Base-by-base conservation (phyloP, 805 yeast species). In the Cyberlindnera subsufficiens region DNA sequence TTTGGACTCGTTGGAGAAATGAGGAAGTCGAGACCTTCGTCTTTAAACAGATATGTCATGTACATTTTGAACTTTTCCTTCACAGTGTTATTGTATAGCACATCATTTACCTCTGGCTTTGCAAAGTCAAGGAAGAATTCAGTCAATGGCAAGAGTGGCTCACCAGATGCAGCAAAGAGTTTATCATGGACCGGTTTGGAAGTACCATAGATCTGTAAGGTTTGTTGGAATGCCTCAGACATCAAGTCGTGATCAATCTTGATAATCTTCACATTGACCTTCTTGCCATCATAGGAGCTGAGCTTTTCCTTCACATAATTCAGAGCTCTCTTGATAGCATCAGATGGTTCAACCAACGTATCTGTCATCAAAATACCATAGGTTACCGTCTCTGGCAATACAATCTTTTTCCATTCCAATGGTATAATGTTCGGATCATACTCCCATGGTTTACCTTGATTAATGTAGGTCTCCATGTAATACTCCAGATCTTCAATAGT, bases 1-100 rank as follows among this genome's bases (percentile, higher is more conserved):
- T 82, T 82, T 44, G 76, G 75, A 58, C 77, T 77, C 7, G 80
- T 71, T 42, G 91, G 90, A 43, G 81, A 71, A 37, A 85, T 62
- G 46, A 85, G 72, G 58, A 83, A 76, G 56, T 85, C 91, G 35
- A 83, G 66, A 38, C 72, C 71, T 54, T 77, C 69, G 33, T 77
- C 66, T 45, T 74, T 69, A 56, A 82, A 69, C 58, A 65, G 70
- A 43, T 73, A 69, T 40, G 71, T 69, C 60, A 82, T 80, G 51
- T 74, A 73, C 40, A 73, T 67, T 58, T 81, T 76, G 61, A 79
- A 70, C 15, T 59, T 54, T 54, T 85, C 89, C 57, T 88, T 74
- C 45, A 68, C 67, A 38, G 61, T 54, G 56, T 81, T 82, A 55
- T 80, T 67, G 49, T 70, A 66, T 54, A 83, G 71, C 63, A 80